Evolutionary conservation across 2,329 filamentous ascomycete species (phyloP), one percentile per base, ranked within the genome.

Genomic region (Diaporthe capsici): DNA sequence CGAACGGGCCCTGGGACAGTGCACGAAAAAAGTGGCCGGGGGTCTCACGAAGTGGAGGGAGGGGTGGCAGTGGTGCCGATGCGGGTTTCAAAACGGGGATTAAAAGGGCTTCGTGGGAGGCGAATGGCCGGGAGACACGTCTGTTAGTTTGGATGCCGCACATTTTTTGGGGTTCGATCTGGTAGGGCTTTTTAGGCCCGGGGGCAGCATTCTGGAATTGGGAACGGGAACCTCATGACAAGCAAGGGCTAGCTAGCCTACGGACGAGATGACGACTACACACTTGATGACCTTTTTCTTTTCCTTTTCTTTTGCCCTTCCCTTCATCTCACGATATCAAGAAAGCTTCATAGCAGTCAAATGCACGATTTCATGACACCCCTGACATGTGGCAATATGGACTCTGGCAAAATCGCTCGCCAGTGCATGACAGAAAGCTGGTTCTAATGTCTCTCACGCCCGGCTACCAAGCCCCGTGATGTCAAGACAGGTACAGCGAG

Each of bases 211-310:
- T 53, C 34, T 68, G 65, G 31, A 34, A 53, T 68, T 68, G 65
- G 47, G 44, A 49, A 67, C 61, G 63, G 22, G 25, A 47, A 47
- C n/a, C 44, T 51, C 44, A 51, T 37, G 63, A 67, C 63, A 67
- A 25, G 44, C 25, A 65, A 65, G 60, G 60, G 60, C 60, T 65
- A n/a, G 61, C 37, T 42, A 63, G 34, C n/a, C 60, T 20, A 17
- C 34, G 47, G 44, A 55, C 71, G 71, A 73, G 65, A 68, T 68
- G 65, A 68, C 65, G 47, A 73, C 58, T 58, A 65, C 47, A 73
- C 9, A 47, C 42, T 71, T 72, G 17, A 73, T 65, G 71, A 73
- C 31, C 53, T 31, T n/a, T 53, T 58, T 63, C 8, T 31, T 39
- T 60, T 8, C 8, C 5, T 61, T 12, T 28, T 10, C 39, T 42